phyloP scores from a whole-genome alignment of 2,329 filamentous ascomycete genomes.

The Pseudopyrenochaeta lycopersici region DNA sequence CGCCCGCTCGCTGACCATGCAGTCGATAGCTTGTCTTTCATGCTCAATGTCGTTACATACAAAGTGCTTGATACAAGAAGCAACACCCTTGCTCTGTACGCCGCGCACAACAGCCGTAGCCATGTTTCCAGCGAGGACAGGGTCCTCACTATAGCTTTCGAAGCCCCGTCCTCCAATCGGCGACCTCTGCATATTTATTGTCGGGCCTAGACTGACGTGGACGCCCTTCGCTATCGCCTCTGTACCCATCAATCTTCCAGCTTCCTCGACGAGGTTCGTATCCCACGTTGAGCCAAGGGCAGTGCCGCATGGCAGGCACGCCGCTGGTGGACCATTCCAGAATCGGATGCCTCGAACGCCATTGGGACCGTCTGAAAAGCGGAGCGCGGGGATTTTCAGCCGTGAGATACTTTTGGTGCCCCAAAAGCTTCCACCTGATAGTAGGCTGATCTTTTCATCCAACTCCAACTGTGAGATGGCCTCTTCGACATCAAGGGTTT shows the following conservation, averaged over 20 bases:
- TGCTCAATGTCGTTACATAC: constrained; percentile 74
- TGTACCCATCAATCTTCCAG: constrained; percentile 72
- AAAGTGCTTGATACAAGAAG: constrained; percentile 66
- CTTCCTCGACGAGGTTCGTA: constrained; percentile 67
- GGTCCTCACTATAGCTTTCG: constrained; percentile 22
- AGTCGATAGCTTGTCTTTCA: constrained; percentile 66
- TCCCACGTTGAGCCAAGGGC: constrained; percentile 74
- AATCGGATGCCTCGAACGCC: constrained; percentile 68
- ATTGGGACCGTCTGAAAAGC: constrained; percentile 68
- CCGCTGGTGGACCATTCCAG: constrained; percentile 68
- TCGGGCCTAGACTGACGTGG: constrained; percentile 20
- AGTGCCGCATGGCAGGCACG: constrained; percentile 76
- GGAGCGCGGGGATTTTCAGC: constrained; percentile 48
- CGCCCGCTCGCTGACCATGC: constrained; percentile 66
- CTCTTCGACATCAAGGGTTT: background rate
- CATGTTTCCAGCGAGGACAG: constrained; percentile 10
- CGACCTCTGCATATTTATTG: constrained; percentile 35
- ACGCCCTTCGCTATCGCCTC: constrained; percentile 58
- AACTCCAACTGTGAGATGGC: constrained; percentile 6
- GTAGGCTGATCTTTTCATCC: constrained; percentile 12
- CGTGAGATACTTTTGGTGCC: constrained; percentile 66
- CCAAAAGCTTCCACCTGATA: constrained; percentile 60
- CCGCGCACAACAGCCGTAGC: constrained; percentile 6
- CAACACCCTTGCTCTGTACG: constrained; percentile 57
- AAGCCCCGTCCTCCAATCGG: constrained; percentile 22